These are phyloP conservation scores for Neurospora sp. DNA, from an alignment of 495 filamentous ascomycete genomes.

Conservation along the genomic window DNA sequence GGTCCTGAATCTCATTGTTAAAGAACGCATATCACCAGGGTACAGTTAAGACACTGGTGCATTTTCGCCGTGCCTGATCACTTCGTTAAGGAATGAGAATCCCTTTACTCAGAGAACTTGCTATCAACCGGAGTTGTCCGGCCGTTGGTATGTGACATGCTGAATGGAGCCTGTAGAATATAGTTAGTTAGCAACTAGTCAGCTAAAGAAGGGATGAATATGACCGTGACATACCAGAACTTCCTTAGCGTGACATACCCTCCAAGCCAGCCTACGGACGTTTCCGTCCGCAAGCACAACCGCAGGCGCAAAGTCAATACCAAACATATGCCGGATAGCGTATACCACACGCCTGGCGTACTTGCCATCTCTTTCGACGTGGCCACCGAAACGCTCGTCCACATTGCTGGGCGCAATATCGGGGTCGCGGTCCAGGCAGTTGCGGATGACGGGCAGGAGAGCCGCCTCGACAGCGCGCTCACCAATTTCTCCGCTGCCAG, in stretches of 20 bases:
- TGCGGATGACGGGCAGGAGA: constrained; percentile 70
- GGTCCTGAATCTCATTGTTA: neutral
- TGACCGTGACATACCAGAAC: constrained; percentile 60
- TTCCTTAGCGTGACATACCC: constrained; percentile 89
- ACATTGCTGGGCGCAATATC: constrained; percentile 77
- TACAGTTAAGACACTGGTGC: neutral
- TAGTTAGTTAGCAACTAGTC: constrained; percentile 3
- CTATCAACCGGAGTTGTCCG: constrained; percentile 41
- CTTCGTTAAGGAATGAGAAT: neutral
- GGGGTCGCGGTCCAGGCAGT: constrained; percentile 86
- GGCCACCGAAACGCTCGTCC: constrained; percentile 71
- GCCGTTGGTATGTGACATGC: constrained; percentile 50
- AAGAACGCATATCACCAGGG: neutral
- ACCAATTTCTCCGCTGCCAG: constrained; percentile 25
- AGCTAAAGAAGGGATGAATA: neutral
- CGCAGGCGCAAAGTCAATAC: constrained; percentile 85
- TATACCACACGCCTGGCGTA: constrained; percentile 84
- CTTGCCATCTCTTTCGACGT: constrained; percentile 78
- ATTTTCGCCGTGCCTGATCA: neutral
- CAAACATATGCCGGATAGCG: constrained; percentile 95
- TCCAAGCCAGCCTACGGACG: constrained; percentile 85
- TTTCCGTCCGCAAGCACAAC: constrained; percentile 91
- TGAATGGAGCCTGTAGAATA: constrained; percentile 47
- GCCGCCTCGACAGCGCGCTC: constrained; percentile 56
- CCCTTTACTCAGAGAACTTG: constrained; percentile 17